A percentile compares a stretch with the other conserved stretches of the same genome.
Evolutionary conservation across 1,139 yeast species (phyloP).

Genomic region (Yueomyces sp.): DNA sequence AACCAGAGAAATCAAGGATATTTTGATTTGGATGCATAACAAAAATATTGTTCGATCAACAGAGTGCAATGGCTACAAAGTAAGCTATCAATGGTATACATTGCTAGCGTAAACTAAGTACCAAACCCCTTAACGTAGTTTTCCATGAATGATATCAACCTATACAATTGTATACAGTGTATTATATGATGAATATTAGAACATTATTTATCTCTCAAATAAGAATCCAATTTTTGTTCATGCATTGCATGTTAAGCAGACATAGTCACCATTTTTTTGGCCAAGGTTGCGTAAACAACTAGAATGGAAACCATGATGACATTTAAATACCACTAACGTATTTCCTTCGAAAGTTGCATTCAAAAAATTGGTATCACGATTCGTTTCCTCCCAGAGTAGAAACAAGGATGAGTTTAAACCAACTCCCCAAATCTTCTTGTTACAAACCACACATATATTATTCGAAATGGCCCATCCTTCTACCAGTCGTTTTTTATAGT

Average conservation of each 20-base stretch:
- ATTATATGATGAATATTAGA: background rate
- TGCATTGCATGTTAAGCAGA: constrained; percentile 12
- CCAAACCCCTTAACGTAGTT: background rate
- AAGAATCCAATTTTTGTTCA: too few species aligned
- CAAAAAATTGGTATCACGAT: constrained; percentile 3
- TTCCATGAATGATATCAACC: background rate
- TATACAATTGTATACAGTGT: background rate
- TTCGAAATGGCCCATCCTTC: constrained; percentile 51
- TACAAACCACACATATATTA: constrained; percentile 60
- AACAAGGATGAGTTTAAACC: constrained; percentile 34
- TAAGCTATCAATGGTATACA: constrained; percentile 41
- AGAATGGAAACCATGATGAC: constrained; percentile 59
- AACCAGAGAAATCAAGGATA: constrained; percentile 34
- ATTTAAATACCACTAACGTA: constrained; percentile 34
- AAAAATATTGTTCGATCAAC: constrained; percentile 32
- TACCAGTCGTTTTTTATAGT: constrained; percentile 8
- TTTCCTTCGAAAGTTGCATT: constrained; percentile 4
- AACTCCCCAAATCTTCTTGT: constrained; percentile 51
- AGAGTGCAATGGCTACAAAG: constrained; percentile 37
- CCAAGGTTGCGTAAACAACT: constrained; percentile 43
- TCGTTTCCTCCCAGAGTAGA: constrained; percentile 34
- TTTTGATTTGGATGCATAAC: constrained; percentile 46
- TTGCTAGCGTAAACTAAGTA: constrained; percentile 4
- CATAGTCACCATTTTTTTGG: constrained; percentile 13
- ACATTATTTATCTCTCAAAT: too few species aligned